Conservation (phyloP, 768 basidiomycete species). For the Suillus subaureus region DNA sequence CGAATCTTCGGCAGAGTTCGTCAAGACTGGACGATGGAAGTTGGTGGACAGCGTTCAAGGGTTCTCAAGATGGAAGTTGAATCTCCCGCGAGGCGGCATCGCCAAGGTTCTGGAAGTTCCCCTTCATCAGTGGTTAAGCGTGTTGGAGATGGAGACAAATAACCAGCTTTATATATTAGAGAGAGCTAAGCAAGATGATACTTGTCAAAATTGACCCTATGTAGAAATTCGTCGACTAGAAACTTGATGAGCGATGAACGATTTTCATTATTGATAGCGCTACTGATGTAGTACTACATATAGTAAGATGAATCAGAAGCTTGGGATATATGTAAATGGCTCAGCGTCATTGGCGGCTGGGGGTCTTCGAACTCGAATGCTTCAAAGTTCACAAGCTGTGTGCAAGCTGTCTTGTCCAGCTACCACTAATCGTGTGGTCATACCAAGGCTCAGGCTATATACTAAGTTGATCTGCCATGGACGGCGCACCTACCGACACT, state of each 20-base stretch:
- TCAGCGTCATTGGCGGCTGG: background rate
- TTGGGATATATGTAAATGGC: background rate
- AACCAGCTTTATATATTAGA: slow-evolving; percentile 55
- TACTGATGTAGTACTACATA: too few species aligned
- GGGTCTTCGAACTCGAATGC: background rate
- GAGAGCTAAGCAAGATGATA: slow-evolving; percentile 19
- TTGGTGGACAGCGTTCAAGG: slow-evolving; percentile 45
- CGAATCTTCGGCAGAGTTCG: slow-evolving; percentile 38
- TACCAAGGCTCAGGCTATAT: background rate
- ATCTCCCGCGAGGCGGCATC: slow-evolving; percentile 22
- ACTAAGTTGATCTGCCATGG: slow-evolving; percentile 29
- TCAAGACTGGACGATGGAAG: slow-evolving; percentile 40
- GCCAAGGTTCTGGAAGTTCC: slow-evolving; percentile 25
- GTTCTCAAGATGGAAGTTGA: slow-evolving; percentile 44
- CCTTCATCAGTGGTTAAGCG: slow-evolving; percentile 22
- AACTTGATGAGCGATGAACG: background rate
- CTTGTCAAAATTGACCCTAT: background rate
- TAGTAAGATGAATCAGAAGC: too few species aligned
- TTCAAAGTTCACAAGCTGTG: background rate
- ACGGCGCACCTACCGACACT: slow-evolving; percentile 19
- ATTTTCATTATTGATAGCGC: too few species aligned
- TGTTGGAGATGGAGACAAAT: slow-evolving; percentile 40
- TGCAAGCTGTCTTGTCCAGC: background rate
- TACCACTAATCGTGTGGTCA: background rate
- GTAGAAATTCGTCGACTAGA: background rate